A percentile compares a stretch with the other conserved stretches of the same genome.
Evolutionary conservation across 306 rosid species (phyloP).

Genomic region (Citrullus amarus): DNA sequence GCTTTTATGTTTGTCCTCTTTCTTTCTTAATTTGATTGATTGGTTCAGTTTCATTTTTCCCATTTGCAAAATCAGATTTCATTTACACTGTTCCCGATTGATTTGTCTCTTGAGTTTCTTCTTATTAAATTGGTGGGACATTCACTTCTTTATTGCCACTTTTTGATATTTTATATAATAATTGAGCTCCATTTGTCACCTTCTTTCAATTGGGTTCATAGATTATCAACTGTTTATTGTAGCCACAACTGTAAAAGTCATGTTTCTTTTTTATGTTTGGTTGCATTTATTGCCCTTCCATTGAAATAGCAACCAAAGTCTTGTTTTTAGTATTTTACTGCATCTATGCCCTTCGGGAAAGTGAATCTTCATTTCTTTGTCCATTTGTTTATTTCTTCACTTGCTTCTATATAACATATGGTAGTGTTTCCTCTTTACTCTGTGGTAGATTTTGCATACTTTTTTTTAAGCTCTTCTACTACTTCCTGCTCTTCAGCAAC

Average conservation of each 20-base stretch:
- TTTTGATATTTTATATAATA: constrained; percentile 25
- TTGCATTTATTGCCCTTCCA: constrained; percentile 2
- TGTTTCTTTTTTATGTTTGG: constrained; percentile 14
- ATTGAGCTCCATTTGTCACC: constrained; percentile 10
- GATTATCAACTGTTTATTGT: constrained; percentile 6
- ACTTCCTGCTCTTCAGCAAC: neutral
- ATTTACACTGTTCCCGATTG: constrained; percentile 28
- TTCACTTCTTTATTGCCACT: constrained; percentile 25
- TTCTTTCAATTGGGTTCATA: neutral
- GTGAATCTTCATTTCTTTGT: constrained; percentile 13
- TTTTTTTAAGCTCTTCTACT: neutral
- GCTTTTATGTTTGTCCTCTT: neutral
- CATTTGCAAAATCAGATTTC: constrained; percentile 19
- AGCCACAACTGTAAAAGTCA: neutral
- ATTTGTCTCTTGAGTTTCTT: constrained; percentile 25
- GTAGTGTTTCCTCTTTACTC: constrained; percentile 23
- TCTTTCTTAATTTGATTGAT: constrained; percentile 21
- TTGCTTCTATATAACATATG: constrained; percentile 35
- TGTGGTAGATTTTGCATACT: constrained; percentile 17
- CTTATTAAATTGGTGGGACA: constrained; percentile 57
- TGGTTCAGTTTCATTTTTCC: constrained; percentile 18
- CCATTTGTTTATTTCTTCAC: constrained; percentile 41
- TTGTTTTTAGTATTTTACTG: neutral
- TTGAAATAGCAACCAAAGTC: neutral
- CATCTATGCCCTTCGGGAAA: constrained; percentile 8